Evolutionary conservation across 345 rosid species (phyloP).

Genomic region (Salix brachista): DNA sequence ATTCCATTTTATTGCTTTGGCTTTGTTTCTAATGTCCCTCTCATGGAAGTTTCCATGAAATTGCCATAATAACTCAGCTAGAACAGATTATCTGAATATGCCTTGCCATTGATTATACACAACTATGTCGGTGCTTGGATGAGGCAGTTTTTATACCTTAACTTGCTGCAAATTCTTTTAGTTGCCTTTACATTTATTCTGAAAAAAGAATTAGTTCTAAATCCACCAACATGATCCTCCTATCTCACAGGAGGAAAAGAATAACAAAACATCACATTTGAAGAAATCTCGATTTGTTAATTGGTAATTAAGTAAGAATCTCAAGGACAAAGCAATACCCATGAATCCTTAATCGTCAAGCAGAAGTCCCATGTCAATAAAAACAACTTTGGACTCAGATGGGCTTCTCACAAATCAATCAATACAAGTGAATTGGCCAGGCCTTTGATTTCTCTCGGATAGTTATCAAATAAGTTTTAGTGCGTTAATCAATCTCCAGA

Average conservation of each 20-base stretch:
- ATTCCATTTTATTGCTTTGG: neutral
- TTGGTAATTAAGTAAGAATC: neutral
- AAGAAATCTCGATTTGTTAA: neutral
- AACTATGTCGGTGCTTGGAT: neutral
- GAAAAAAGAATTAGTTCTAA: neutral
- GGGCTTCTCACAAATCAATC: neutral
- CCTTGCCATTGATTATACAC: neutral
- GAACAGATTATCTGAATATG: neutral
- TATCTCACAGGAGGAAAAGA: constrained; percentile 4
- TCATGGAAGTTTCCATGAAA: constrained; percentile 6
- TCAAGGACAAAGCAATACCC: constrained; percentile 4
- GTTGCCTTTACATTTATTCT: neutral
- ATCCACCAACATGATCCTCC: neutral
- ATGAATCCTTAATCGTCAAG: constrained; percentile 5
- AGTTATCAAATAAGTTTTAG: constrained; percentile 4
- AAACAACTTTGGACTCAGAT: neutral
- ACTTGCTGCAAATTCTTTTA: neutral
- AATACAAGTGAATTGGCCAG: neutral
- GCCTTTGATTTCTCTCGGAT: neutral
- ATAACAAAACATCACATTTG: neutral
- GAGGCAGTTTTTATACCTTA: neutral
- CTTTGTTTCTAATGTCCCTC: neutral
- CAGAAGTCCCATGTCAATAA: neutral
- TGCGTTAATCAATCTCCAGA: no score
- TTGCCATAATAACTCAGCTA: neutral